Evolutionary conservation across 352 stramenopile genomes (phyloP).

Genomic region (Phytophthora pistaciae): DNA sequence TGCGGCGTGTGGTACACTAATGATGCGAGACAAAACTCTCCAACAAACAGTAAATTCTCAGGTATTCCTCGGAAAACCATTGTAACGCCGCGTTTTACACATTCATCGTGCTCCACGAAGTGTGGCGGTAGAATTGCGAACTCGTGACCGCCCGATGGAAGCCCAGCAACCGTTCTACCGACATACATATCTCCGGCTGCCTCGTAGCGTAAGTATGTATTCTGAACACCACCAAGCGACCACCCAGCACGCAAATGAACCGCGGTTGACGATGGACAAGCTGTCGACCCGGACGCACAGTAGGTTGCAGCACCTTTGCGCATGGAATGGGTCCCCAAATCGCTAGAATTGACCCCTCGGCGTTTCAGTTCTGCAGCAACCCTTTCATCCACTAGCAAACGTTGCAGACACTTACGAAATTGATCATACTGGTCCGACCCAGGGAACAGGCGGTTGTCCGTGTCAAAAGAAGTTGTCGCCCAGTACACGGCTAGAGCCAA

Average conservation of each 20-base stretch:
- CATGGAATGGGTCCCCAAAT: conserved; percentile 32
- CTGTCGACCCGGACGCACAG: conserved; percentile 26
- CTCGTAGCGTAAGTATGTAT: conserved; percentile 32
- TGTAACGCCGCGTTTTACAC: not conserved
- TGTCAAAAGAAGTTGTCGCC: conserved; percentile 11
- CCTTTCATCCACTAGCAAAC: too few species aligned
- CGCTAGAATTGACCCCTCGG: conserved; percentile 21
- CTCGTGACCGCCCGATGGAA: conserved; percentile 7
- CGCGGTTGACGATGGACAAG: conserved; percentile 23
- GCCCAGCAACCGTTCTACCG: conserved; percentile 23
- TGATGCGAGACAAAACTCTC: conserved; percentile 19
- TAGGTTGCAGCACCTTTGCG: conserved; percentile 36
- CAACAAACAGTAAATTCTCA: conserved; percentile 1
- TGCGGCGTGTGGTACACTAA: conserved; percentile 15
- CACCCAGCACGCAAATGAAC: conserved; percentile 28
- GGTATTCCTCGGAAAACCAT: conserved; percentile 19
- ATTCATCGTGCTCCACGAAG: conserved; percentile 13
- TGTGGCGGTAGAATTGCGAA: conserved; percentile 33
- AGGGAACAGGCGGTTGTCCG: conserved; percentile 9
- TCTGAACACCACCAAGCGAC: conserved; percentile 24
- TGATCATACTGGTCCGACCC: conserved; percentile 19
- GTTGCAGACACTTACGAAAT: conserved; percentile 5
- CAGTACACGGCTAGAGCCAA: conserved; percentile 18
- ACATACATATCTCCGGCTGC: too few species aligned
- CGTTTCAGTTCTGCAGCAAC: conserved; percentile 9